phyloP scores from a whole-genome alignment of 768 basidiomycete species.

The Mycena filopes region DNA sequence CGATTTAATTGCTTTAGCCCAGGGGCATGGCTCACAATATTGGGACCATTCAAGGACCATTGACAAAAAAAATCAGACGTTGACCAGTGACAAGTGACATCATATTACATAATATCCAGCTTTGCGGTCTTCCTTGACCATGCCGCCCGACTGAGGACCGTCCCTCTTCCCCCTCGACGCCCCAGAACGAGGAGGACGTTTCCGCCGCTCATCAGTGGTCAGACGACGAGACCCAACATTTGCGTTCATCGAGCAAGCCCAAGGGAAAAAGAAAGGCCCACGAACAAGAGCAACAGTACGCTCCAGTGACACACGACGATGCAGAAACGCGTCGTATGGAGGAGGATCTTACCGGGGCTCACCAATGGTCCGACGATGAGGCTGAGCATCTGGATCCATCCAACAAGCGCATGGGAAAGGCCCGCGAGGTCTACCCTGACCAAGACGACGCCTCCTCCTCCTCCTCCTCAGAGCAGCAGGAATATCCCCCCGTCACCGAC shows the following conservation, averaged over 20 bases:
- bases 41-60: no score
- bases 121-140: no score
- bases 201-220: constrained; percentile 47
- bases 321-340: constrained; percentile 75
- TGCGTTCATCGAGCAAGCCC: constrained; percentile 42
- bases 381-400: constrained; percentile 38
- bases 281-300: constrained; percentile 54
- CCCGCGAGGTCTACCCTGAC: constrained; percentile 26
- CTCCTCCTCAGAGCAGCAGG: constrained; percentile 27
- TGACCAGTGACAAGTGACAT: no score
- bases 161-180: constrained; percentile 21
- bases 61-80: no score
- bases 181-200: constrained; percentile 59
- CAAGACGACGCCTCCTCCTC: constrained; percentile 16
- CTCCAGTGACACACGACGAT: constrained; percentile 73
- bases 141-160: neutral
- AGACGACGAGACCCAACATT: constrained; percentile 41
- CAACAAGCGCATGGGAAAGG: constrained; percentile 39
- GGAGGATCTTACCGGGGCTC: constrained; percentile 55
- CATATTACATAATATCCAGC: neutral
- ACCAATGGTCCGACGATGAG: constrained; percentile 48
- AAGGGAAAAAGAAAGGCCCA: constrained; percentile 35
- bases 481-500: constrained; percentile 77
- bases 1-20: no score
- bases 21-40: no score